Conservation (phyloP, 495 filamentous ascomycete genomes). For the Hypoxylon trugodes region DNA sequence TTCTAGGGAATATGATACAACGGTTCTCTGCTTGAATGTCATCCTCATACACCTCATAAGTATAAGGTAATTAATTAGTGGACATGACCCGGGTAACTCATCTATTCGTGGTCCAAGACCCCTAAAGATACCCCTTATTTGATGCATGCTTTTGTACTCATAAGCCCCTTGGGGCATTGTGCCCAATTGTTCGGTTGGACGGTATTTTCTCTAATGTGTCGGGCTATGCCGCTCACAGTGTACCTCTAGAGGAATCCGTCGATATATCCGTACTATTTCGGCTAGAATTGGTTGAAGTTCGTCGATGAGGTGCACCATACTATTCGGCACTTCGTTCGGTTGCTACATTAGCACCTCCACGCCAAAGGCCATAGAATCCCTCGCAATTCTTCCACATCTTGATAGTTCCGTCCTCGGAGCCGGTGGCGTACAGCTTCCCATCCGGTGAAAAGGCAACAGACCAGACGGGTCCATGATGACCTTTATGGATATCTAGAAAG, state of each 20-base stretch:
- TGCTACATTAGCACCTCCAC: constrained; percentile 40
- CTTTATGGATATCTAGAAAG: constrained; percentile 82
- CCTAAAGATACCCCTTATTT: not conserved
- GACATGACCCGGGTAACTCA: constrained; percentile 1
- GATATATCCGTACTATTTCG: constrained; percentile 1
- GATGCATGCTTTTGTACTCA: not conserved
- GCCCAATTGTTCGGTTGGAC: not conserved
- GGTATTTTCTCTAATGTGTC: not conserved
- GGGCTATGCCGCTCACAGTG: not conserved
- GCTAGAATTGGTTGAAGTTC: constrained; percentile 13
- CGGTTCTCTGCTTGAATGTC: not conserved
- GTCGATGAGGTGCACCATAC: constrained; percentile 13
- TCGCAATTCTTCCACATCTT: constrained; percentile 80
- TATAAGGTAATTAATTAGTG: constrained; percentile 1
- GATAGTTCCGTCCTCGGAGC: constrained; percentile 96
- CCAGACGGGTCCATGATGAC: constrained; percentile 98
- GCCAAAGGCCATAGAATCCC: constrained; percentile 64
- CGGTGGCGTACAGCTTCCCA: constrained; percentile 93
- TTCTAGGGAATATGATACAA: constrained; percentile 7
- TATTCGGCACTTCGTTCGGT: constrained; percentile 41
- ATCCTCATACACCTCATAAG: constrained; percentile 6
- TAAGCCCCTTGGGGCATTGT: not conserved
- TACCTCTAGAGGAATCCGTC: constrained; percentile 3
- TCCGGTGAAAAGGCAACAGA: constrained; percentile 92
- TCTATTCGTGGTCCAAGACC: constrained; percentile 11